phyloP scores from a whole-genome alignment of 208 protist genomes.

The Porcisia hertigi region DNA sequence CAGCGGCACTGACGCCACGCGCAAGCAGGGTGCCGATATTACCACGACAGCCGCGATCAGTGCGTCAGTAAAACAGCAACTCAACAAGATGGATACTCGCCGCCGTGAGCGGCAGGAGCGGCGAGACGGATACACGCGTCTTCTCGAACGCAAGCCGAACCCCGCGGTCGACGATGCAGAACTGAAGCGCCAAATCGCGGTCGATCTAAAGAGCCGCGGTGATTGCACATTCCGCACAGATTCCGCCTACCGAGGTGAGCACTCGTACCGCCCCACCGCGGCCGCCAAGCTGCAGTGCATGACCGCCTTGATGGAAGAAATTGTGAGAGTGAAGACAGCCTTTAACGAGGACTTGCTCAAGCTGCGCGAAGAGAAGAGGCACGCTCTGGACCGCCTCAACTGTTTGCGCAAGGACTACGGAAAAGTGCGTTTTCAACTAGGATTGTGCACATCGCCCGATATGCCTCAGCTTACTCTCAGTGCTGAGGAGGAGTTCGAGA shows the following conservation, averaged over 20 bases:
- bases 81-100: conserved; percentile 90
- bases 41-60: conserved; percentile 29
- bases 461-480: conserved; percentile 22
- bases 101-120: conserved; percentile 78
- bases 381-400: conserved; percentile 70
- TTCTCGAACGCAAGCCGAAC: conserved; percentile 78
- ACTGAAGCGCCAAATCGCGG: conserved; percentile 57
- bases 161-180: conserved; percentile 76
- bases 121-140: conserved; percentile 56
- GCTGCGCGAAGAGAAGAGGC: conserved; percentile 89
- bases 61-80: conserved; percentile 73
- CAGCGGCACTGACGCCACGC: conserved; percentile 1
- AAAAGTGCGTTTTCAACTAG: conserved; percentile 17
- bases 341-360: conserved; percentile 94
- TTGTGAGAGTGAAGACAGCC: conserved; percentile 74
- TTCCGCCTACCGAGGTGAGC: conserved; percentile 69
- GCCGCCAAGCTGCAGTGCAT: conserved; percentile 93
- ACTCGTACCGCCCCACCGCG: conserved; percentile 88
- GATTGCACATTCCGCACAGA: conserved; percentile 95
- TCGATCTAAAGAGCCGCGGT: conserved; percentile 80
- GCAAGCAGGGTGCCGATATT: conserved; percentile 6
- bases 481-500: conserved; percentile 72
- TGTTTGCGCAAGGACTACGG: conserved; percentile 33
- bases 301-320: conserved; percentile 86
- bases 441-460: conserved; percentile 13